Conservation (phyloP, 2,329 filamentous ascomycete species). For the Phaeosphaeria sp. region DNA sequence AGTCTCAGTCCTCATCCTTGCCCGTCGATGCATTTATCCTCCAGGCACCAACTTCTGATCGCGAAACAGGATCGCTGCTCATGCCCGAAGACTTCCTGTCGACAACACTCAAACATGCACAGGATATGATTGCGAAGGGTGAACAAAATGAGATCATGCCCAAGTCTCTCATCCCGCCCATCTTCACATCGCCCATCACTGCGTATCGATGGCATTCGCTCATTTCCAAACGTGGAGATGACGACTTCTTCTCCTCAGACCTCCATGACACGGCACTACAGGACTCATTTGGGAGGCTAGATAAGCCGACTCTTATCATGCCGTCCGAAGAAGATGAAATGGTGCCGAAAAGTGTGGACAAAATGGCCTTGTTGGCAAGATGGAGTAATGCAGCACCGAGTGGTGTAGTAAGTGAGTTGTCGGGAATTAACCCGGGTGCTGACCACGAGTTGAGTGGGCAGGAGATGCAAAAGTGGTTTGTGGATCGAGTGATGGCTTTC, state of each 20-base stretch:
- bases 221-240: conserved; percentile 17
- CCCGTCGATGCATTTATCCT: conserved; percentile 16
- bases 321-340: conserved; percentile 23
- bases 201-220: conserved; percentile 27
- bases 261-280: conserved; percentile 4
- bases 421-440: conserved; percentile 6
- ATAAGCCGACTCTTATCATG: conserved; percentile 15
- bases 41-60: conserved; percentile 23
- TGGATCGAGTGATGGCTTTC: conserved; percentile 2
- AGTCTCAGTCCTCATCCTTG: conserved; percentile 1
- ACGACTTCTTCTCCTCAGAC: conserved; percentile 27
- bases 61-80: conserved; percentile 17
- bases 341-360: conserved; percentile 17
- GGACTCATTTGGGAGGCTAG: conserved; percentile 9
- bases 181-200: conserved; percentile 20
- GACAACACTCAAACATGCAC: conserved; percentile 8
- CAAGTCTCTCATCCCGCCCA: conserved; percentile 6
- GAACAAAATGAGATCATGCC: conserved; percentile 13
- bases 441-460: conserved; percentile 9
- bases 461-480: conserved; percentile 1
- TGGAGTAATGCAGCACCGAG: conserved; percentile 4
- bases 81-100: conserved; percentile 15
- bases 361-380: conserved; percentile 7
- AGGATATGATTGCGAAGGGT: conserved; percentile 10
- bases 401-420: conserved; percentile 7